Conservation (phyloP, 148 eudicot genomes). For the Chenopodium suecicum region DNA sequence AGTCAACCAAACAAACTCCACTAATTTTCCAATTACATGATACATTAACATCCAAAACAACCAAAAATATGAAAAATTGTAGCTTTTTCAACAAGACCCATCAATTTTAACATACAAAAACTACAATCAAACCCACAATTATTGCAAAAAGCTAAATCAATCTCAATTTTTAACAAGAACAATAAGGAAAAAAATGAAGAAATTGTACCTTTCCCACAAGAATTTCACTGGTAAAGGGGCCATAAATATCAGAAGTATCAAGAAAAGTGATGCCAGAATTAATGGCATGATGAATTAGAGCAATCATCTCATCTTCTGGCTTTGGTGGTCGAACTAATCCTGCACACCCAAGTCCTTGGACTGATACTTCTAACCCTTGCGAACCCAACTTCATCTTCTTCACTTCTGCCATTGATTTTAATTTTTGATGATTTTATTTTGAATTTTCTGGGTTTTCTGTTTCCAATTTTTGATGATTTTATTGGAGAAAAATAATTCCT, state of each 20-base stretch:
- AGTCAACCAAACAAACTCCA: no score
- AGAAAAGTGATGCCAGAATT: constrained; percentile 49
- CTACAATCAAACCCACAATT: not conserved
- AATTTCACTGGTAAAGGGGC: constrained; percentile 45
- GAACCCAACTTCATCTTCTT: constrained; percentile 45
- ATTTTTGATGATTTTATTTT: not conserved
- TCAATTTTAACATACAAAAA: no score
- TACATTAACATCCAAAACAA: no score
- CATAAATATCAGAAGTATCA: constrained; percentile 49
- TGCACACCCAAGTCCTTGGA: constrained; percentile 47
- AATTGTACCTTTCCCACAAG: constrained; percentile 38
- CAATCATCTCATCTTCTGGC: constrained; percentile 44
- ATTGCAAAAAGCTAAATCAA: not conserved
- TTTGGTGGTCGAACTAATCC: constrained; percentile 41
- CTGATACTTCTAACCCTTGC: constrained; percentile 41
- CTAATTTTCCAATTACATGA: no score
- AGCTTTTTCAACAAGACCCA: not conserved
- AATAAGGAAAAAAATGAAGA: not conserved
- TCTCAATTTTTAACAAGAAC: not conserved
- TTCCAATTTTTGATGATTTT: not conserved
- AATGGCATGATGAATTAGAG: constrained; percentile 44
- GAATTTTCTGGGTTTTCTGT: not conserved
- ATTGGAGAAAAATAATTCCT: not conserved
- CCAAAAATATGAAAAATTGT: not conserved
- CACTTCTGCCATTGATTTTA: constrained; percentile 21